phyloP scores from a whole-genome alignment of 306 rosid species.

The Purshia tridentata region DNA sequence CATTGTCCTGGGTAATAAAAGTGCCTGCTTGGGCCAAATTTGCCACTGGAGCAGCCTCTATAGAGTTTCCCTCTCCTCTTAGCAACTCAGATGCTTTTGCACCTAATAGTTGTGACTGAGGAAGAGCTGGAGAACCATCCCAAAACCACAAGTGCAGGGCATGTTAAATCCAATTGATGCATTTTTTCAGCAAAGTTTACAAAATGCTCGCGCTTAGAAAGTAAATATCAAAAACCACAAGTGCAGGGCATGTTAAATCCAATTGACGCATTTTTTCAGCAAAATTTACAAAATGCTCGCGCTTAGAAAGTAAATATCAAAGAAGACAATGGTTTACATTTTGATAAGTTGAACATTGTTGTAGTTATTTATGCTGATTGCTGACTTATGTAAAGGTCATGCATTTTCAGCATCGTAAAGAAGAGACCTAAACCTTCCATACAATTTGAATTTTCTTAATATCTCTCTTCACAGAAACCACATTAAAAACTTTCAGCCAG shows the following conservation, averaged over 20 bases:
- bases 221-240: slow-evolving; percentile 25
- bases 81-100: slow-evolving; percentile 43
- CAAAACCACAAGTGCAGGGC: slow-evolving; percentile 14
- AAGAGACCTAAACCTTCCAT: neutral
- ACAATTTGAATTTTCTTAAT: slow-evolving; percentile 5
- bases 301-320: neutral
- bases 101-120: slow-evolving; percentile 35
- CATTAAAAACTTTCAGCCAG: neutral
- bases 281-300: neutral
- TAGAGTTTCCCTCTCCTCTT: slow-evolving; percentile 38
- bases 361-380: neutral
- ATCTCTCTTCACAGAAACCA: neutral
- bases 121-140: slow-evolving; percentile 41
- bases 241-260: neutral
- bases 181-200: too few species aligned
- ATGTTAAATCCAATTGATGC: neutral
- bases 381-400: neutral
- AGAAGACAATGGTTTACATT: too few species aligned
- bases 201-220: too few species aligned
- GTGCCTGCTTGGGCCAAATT: slow-evolving; percentile 42
- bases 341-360: neutral
- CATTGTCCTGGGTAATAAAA: slow-evolving; percentile 46
- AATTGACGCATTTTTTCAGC: too few species aligned
- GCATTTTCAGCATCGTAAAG: neutral
- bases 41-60: slow-evolving; percentile 39